Percentiles rank a stretch among this genome's conserved stretches.
phyloP scores from a whole-genome alignment of 1,284 basidiomycete genomes.

The Cutaneotrichosporon sp. region DNA sequence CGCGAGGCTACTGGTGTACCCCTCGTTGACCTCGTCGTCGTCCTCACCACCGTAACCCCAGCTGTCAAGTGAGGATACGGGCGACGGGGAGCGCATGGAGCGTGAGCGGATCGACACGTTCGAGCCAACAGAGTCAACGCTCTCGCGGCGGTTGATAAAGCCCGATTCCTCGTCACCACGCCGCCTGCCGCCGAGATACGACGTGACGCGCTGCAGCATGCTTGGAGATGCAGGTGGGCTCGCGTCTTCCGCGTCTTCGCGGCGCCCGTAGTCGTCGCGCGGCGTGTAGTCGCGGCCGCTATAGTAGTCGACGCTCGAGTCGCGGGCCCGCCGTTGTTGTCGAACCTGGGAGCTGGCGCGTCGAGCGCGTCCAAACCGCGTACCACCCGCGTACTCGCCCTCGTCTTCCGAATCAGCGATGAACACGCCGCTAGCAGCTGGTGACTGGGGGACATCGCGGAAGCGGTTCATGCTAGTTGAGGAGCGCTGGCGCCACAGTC shows the following conservation, averaged over 20 bases:
- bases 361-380: conserved; percentile 16
- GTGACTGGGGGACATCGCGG: conserved; percentile 30
- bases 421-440: conserved; percentile 40
- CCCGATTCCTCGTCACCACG: conserved; percentile 26
- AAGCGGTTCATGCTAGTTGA: conserved; percentile 21
- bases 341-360: conserved; percentile 12
- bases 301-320: conserved; percentile 20
- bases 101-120: conserved; percentile 27
- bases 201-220: conserved; percentile 46
- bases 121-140: conserved; percentile 26
- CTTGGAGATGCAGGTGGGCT: conserved; percentile 29
- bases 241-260: conserved; percentile 18
- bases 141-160: conserved; percentile 17
- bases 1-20: conserved; percentile 50
- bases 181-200: conserved; percentile 44
- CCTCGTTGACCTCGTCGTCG: conserved; percentile 37
- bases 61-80: conserved; percentile 35
- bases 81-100: conserved; percentile 25
- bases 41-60: conserved; percentile 51
- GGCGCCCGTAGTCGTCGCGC: conserved; percentile 20
- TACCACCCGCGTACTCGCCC: conserved; percentile 20
- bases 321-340: conserved; percentile 11
- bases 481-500: conserved; percentile 29
- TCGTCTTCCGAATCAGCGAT: conserved; percentile 47
- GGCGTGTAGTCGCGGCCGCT: conserved; percentile 10